Percentiles rank a stretch among this genome's conserved stretches.
These are phyloP conservation scores for Cordia subcordata DNA, from an alignment of 257 asterid species.

Conservation along the genomic window DNA sequence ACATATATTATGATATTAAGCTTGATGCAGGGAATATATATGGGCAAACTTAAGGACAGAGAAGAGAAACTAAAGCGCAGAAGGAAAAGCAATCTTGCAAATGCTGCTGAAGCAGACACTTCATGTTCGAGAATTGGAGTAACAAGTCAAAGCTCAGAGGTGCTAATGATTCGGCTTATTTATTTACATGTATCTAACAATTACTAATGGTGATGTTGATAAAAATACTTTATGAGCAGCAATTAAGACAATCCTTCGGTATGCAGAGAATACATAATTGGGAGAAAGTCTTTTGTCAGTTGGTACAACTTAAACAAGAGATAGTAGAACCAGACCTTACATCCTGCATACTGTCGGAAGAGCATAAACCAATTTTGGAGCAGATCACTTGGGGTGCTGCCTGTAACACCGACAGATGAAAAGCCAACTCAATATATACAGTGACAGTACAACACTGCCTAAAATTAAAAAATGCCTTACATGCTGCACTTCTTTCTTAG, in stretches of 20 bases:
- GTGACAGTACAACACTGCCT: slow-evolving; percentile 7
- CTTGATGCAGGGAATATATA: too few relatives aligned
- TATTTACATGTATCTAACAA: too few relatives aligned
- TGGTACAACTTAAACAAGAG: not conserved
- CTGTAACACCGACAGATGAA: slow-evolving; percentile 32
- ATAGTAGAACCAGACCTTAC: slow-evolving; percentile 40
- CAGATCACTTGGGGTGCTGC: slow-evolving; percentile 52
- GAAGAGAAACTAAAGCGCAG: too few relatives aligned
- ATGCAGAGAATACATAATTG: not conserved
- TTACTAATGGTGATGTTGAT: too few relatives aligned
- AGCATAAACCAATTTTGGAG: slow-evolving; percentile 58
- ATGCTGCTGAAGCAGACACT: too few relatives aligned
- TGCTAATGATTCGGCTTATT: too few relatives aligned
- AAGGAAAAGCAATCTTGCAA: too few relatives aligned
- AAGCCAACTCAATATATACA: slow-evolving; percentile 3
- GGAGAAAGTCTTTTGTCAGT: not conserved
- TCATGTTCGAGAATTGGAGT: too few relatives aligned
- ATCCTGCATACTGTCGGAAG: slow-evolving; percentile 50
- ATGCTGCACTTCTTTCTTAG: not conserved
- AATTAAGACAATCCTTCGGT: not conserved
- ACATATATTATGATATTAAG: not conserved
- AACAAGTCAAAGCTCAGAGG: too few relatives aligned
- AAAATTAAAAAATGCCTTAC: slow-evolving; percentile 1
- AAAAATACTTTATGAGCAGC: not conserved
- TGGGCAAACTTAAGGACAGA: not conserved